Conservation (phyloP, 768 basidiomycete genomes). For the Tricholoma bakamatsutake region DNA sequence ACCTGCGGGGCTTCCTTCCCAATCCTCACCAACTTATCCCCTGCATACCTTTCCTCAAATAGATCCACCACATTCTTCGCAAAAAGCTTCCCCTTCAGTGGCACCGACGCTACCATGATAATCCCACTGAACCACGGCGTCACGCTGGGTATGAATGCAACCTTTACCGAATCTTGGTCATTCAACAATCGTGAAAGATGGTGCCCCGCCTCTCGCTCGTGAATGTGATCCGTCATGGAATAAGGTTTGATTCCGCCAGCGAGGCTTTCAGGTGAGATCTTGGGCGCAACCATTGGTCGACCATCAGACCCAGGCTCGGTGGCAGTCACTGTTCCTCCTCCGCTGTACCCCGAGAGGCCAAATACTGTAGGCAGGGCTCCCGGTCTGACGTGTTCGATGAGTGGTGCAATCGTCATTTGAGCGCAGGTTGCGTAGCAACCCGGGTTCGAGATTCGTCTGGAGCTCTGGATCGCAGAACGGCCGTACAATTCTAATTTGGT, state of each 20-base stretch:
- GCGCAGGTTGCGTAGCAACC: slow-evolving; percentile 95
- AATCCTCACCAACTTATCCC: slow-evolving; percentile 67
- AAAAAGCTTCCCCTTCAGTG: slow-evolving; percentile 57
- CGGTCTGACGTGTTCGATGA: slow-evolving; percentile 64
- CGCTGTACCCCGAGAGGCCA: slow-evolving; percentile 91
- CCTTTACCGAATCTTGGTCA: slow-evolving; percentile 32
- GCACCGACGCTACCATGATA: slow-evolving; percentile 79
- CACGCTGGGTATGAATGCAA: slow-evolving; percentile 86
- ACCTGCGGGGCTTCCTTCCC: slow-evolving; percentile 69
- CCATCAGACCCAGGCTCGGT: slow-evolving; percentile 61
- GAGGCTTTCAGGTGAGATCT: slow-evolving; percentile 74
- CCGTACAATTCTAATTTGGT: slow-evolving; percentile 73
- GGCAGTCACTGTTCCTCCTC: slow-evolving; percentile 82
- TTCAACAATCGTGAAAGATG: slow-evolving; percentile 68
- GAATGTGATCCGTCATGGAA: slow-evolving; percentile 93
- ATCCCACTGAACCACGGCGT: slow-evolving; percentile 97
- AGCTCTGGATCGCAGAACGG: slow-evolving; percentile 55
- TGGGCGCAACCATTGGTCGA: slow-evolving; percentile 69
- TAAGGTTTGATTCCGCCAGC: slow-evolving; percentile 78
- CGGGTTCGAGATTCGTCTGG: slow-evolving; percentile 92
- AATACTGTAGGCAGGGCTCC: slow-evolving; percentile 76
- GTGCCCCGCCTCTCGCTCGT: slow-evolving; percentile 89
- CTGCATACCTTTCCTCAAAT: slow-evolving; percentile 73
- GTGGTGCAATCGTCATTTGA: slow-evolving; percentile 88
- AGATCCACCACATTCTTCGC: slow-evolving; percentile 68